Conservation (phyloP, 1,284 basidiomycete genomes). For the Xerocomus minutiporus region DNA sequence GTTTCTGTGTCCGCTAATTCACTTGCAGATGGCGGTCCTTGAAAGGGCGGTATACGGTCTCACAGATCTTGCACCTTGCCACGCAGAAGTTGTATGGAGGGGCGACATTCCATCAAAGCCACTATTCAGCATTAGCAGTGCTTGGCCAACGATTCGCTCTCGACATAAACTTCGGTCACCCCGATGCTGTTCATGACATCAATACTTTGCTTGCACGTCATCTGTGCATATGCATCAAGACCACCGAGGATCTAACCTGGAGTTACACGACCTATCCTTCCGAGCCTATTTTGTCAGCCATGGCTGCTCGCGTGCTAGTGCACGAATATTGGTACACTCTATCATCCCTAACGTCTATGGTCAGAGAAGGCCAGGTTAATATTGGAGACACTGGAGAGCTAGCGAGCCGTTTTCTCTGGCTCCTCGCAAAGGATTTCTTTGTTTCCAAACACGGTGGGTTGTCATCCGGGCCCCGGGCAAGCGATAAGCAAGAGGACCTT, state of each 20-base stretch:
- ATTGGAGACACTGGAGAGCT: background rate
- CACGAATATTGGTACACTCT: too few relatives aligned
- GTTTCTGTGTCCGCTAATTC: too few relatives aligned
- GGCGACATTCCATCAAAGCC: background rate
- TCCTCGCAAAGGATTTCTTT: background rate
- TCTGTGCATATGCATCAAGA: background rate
- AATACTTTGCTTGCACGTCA: background rate
- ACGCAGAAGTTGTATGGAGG: background rate
- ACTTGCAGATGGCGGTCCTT: too few relatives aligned
- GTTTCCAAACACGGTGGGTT: background rate
- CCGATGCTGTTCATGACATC: background rate
- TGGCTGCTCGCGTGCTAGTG: too few relatives aligned
- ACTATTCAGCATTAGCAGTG: background rate
- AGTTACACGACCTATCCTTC: background rate
- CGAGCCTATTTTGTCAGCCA: background rate
- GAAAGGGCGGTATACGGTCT: too few relatives aligned
- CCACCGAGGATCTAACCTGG: background rate
- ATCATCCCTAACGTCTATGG: too few relatives aligned
- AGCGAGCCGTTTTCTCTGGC: background rate
- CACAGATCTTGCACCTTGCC: background rate
- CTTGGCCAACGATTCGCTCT: background rate
- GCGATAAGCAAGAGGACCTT: background rate
- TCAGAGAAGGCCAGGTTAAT: too few relatives aligned
- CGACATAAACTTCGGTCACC: too few relatives aligned
- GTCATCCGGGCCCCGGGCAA: too few relatives aligned